Evolutionary conservation across 108 stramenopile genomes (phyloP).

Genomic region (Asterionellopsis glacialis): DNA sequence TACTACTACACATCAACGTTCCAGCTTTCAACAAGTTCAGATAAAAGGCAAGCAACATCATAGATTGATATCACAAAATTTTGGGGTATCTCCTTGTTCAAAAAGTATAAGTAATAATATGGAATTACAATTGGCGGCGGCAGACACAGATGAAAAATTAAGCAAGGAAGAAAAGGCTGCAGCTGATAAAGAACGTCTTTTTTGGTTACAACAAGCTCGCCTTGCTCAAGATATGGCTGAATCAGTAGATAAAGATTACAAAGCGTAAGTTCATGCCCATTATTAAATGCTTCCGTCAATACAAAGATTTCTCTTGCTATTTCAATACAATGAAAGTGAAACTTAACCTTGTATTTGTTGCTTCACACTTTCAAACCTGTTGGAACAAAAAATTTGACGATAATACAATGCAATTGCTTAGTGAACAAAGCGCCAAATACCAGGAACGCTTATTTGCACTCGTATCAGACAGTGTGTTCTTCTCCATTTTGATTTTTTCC

Average conservation of each 20-base stretch:
- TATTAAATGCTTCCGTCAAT: constrained; percentile 1
- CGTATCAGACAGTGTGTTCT: constrained; percentile 57
- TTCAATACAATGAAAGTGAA: neutral
- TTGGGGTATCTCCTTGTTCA: no score
- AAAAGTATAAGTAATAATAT: neutral
- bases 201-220: neutral
- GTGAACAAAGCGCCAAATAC: constrained; percentile 50
- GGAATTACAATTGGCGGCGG: neutral
- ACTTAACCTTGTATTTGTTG: neutral
- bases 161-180: neutral
- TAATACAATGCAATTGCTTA: constrained; percentile 4
- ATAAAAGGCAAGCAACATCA: no score
- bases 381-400: neutral
- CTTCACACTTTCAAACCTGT: neutral
- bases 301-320: neutral
- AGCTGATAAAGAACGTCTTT: neutral
- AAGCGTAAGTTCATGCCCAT: constrained; percentile 4
- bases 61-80: neutral
- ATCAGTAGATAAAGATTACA: neutral
- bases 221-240: constrained; percentile 51
- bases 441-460: constrained; percentile 43
- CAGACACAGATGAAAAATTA: neutral
- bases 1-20: no score
- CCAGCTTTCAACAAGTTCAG: no score
- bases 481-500: constrained; percentile 60